phyloP scores from a whole-genome alignment of 176 grass and related monocot genomes.

The Chloris gayana region DNA sequence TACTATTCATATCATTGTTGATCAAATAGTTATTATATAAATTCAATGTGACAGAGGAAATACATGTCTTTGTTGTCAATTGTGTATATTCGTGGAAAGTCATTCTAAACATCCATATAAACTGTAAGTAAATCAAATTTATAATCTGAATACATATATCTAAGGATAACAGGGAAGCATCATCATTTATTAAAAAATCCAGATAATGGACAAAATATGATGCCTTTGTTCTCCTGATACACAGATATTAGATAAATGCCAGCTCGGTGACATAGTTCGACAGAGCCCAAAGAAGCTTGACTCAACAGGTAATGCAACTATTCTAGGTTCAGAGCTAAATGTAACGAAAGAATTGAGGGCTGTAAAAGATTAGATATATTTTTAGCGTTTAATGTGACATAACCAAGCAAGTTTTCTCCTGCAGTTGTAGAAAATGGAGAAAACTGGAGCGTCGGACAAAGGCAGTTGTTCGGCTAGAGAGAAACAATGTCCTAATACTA shows the following conservation, averaged over 20 bases:
- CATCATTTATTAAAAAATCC: too few relatives aligned
- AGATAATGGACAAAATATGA: neutral
- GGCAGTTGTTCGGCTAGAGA: conserved; percentile 80
- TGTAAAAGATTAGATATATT: neutral
- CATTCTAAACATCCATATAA: too few relatives aligned
- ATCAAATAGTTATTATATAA: too few relatives aligned
- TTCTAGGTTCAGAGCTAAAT: neutral
- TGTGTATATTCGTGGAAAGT: too few relatives aligned
- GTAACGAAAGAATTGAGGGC: too few relatives aligned
- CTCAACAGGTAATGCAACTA: conserved; percentile 59
- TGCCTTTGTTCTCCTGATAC: conserved; percentile 1
- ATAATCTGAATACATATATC: too few relatives aligned
- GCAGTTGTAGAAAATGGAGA: conserved; percentile 92
- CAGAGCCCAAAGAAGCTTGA: conserved; percentile 76
- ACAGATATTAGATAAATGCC: conserved; percentile 85
- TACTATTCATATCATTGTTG: too few relatives aligned
- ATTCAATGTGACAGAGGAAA: too few relatives aligned
- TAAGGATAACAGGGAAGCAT: too few relatives aligned
- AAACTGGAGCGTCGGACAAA: conserved; percentile 94
- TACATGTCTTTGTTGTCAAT: too few relatives aligned
- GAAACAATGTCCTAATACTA: conserved; percentile 73
- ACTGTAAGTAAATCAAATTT: too few relatives aligned
- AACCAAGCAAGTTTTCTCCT: conserved; percentile 19
- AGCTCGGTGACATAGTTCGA: conserved; percentile 80
- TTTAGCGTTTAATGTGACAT: neutral